A percentile compares a stretch with the other conserved stretches of the same genome.
phyloP scores from a whole-genome alignment of 768 basidiomycete genomes.

The Mycena latifolia region DNA sequence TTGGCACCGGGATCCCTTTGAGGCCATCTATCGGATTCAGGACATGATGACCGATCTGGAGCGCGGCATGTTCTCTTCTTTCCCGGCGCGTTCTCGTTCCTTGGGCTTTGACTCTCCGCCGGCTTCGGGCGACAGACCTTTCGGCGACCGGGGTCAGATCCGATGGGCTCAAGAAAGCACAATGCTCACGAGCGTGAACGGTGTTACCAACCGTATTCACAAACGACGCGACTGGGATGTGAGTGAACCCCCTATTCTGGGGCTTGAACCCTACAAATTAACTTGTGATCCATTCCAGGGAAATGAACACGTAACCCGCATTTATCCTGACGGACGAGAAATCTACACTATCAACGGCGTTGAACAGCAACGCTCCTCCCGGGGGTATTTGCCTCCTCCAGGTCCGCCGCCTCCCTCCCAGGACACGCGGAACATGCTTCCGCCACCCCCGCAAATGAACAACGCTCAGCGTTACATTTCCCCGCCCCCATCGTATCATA shows the following conservation, averaged over 20 bases:
- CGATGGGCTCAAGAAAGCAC: constrained; percentile 69
- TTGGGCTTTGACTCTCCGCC: constrained; percentile 39
- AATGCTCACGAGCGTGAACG: constrained; percentile 71
- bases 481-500: constrained; percentile 35
- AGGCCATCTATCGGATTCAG: constrained; percentile 49
- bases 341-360: constrained; percentile 78
- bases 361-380: constrained; percentile 51
- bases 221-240: constrained; percentile 70
- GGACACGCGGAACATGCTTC: constrained; percentile 31
- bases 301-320: constrained; percentile 78
- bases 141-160: constrained; percentile 28
- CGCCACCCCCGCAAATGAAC: constrained; percentile 33
- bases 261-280: constrained; percentile 14
- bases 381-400: constrained; percentile 44
- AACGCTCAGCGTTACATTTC: constrained; percentile 26
- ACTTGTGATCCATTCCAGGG: constrained; percentile 59
- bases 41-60: constrained; percentile 48
- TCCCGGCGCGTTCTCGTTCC: constrained; percentile 29
- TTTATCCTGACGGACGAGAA: constrained; percentile 75
- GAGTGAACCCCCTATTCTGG: constrained; percentile 40
- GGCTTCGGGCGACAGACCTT: constrained; percentile 41
- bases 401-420: constrained; percentile 24
- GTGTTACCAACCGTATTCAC: constrained; percentile 73
- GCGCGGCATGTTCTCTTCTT: constrained; percentile 44
- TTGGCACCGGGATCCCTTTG: constrained; percentile 46